Conservation (phyloP, 345 rosid species). For the Pugionium cornutum region DNA sequence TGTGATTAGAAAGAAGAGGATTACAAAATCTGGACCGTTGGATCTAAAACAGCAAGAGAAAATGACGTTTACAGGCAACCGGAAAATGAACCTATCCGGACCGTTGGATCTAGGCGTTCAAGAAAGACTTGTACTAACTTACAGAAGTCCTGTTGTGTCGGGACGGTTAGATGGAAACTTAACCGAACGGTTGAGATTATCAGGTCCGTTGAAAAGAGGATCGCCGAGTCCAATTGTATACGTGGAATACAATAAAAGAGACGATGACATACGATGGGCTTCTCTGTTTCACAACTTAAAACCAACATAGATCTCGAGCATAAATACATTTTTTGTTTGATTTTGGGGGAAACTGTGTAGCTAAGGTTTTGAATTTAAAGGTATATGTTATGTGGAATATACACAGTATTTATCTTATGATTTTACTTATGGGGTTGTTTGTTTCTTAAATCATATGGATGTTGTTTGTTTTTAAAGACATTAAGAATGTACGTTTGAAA, state of each 20-base stretch:
- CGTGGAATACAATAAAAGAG: constrained; percentile 36
- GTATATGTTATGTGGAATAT: no score
- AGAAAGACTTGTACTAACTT: constrained; percentile 51
- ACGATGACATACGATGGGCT: constrained; percentile 59
- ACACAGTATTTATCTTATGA: no score
- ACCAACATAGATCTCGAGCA: constrained; percentile 52
- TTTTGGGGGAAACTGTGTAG: background rate
- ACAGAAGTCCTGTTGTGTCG: constrained; percentile 48
- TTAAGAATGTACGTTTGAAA: no score
- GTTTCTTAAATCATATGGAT: no score
- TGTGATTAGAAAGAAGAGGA: constrained; percentile 38
- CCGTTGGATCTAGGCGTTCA: constrained; percentile 58
- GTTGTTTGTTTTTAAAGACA: no score
- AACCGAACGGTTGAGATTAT: constrained; percentile 49
- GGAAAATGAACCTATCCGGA: constrained; percentile 59
- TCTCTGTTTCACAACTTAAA: constrained; percentile 70
- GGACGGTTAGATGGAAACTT: constrained; percentile 48
- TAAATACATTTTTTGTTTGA: background rate
- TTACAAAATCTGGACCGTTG: constrained; percentile 72
- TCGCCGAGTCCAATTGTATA: constrained; percentile 50
- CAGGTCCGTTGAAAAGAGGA: constrained; percentile 50
- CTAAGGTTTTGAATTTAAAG: no score
- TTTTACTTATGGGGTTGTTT: no score
- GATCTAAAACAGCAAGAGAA: constrained; percentile 48
- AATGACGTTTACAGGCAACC: constrained; percentile 23